Evolutionary conservation across 2,329 filamentous ascomycete genomes (phyloP).

Genomic region (Colletotrichum noveboracense): DNA sequence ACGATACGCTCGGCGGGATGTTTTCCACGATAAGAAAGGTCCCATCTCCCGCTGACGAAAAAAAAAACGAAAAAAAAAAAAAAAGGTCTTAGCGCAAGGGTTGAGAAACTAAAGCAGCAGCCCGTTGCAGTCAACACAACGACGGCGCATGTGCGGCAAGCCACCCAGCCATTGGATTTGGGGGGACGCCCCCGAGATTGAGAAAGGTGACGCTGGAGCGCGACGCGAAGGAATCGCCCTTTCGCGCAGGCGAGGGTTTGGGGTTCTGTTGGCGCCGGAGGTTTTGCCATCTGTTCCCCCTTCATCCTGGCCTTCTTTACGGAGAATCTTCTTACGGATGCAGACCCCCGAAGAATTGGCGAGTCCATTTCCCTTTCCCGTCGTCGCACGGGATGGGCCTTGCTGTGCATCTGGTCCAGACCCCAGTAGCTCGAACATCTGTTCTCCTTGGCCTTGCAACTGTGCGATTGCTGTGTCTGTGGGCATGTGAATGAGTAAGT

Average conservation of each 20-base stretch:
- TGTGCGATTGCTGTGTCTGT: neutral
- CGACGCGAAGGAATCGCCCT: conserved; percentile 6
- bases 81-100: neutral
- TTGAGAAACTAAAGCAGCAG: neutral
- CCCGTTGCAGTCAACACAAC: neutral
- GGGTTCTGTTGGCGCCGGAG: neutral
- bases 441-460: neutral
- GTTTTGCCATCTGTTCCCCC: conserved; percentile 1
- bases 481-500: neutral
- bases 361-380: neutral
- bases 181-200: neutral
- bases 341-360: neutral
- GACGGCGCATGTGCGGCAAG: neutral
- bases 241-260: neutral
- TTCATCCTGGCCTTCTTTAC: neutral
- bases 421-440: neutral
- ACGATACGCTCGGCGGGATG: neutral
- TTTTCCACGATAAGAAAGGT: neutral
- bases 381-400: neutral
- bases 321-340: neutral
- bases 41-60: neutral
- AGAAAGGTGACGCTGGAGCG: neutral
- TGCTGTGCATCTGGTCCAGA: neutral
- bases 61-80: neutral
- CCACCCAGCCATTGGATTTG: neutral